These are phyloP conservation scores for Aspergillus sojae DNA, from an alignment of 2,329 filamentous ascomycete genomes.

Conservation along the genomic window DNA sequence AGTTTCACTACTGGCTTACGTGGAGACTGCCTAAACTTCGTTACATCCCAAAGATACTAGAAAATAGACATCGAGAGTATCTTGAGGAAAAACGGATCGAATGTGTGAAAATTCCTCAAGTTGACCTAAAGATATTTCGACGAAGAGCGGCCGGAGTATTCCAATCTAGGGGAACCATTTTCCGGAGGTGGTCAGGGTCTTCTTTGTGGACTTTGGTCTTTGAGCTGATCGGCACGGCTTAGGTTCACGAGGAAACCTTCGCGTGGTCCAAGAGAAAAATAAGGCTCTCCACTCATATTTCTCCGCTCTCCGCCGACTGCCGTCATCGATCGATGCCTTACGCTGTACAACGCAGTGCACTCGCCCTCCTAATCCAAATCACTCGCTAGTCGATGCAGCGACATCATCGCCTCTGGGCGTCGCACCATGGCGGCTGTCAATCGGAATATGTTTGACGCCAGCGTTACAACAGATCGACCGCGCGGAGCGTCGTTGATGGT, in stretches of 20 bases:
- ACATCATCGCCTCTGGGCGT: constrained; percentile 27
- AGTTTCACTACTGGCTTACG: neutral
- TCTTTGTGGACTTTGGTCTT: neutral
- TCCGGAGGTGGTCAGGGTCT: neutral
- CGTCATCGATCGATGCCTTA: constrained; percentile 16
- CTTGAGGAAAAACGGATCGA: neutral
- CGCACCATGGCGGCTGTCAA: constrained; percentile 47
- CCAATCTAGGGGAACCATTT: neutral
- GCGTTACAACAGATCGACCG: constrained; percentile 33
- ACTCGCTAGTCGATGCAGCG: constrained; percentile 32
- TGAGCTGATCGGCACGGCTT: neutral
- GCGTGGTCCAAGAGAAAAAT: neutral
- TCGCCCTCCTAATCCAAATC: constrained; percentile 2
- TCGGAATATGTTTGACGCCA: constrained; percentile 45
- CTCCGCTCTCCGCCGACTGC: constrained; percentile 10
- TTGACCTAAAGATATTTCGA: neutral
- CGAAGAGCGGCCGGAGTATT: neutral
- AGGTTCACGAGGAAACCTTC: neutral
- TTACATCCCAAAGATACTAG: neutral
- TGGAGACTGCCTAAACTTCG: neutral
- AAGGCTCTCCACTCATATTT: constrained; percentile 8
- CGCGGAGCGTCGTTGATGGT: constrained; percentile 36
- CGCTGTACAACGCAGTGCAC: constrained; percentile 1
- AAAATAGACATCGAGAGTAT: neutral
- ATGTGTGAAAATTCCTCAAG: neutral